phyloP scores from a whole-genome alignment of 2,329 filamentous ascomycete genomes.

The Arachnopeziza araneosa region DNA sequence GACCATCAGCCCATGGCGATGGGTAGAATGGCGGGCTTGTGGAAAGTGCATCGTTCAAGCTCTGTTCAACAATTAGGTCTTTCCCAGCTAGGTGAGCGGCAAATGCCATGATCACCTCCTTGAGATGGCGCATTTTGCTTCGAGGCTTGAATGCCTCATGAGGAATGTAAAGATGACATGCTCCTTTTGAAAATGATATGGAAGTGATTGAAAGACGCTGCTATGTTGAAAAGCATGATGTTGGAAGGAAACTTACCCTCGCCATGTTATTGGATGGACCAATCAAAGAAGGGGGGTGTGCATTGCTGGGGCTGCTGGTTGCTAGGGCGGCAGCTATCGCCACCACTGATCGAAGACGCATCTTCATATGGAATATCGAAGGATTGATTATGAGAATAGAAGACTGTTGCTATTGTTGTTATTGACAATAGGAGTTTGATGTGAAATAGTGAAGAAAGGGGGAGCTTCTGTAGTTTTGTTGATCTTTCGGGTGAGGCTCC shows the following conservation, averaged over 20 bases:
- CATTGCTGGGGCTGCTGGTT: not conserved
- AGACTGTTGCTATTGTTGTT: too few relatives aligned
- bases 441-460: too few relatives aligned
- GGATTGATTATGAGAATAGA: too few relatives aligned
- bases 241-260: too few relatives aligned
- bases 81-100: not conserved
- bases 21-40: conserved; percentile 24
- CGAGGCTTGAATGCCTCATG: not conserved
- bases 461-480: too few relatives aligned
- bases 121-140: not conserved
- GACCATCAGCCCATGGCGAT: conserved; percentile 25
- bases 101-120: not conserved
- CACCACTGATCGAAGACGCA: not conserved
- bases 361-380: not conserved
- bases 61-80: not conserved
- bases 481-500: too few relatives aligned
- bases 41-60: not conserved
- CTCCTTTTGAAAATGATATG: not conserved
- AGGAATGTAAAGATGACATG: not conserved
- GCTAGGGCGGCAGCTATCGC: not conserved
- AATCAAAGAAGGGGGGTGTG: too few relatives aligned
- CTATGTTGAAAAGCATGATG: too few relatives aligned
- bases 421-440: too few relatives aligned
- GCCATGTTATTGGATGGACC: too few relatives aligned
- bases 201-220: too few relatives aligned